Conservation (phyloP, 163 green algal genomes). For the Scenedesmus sp. region DNA sequence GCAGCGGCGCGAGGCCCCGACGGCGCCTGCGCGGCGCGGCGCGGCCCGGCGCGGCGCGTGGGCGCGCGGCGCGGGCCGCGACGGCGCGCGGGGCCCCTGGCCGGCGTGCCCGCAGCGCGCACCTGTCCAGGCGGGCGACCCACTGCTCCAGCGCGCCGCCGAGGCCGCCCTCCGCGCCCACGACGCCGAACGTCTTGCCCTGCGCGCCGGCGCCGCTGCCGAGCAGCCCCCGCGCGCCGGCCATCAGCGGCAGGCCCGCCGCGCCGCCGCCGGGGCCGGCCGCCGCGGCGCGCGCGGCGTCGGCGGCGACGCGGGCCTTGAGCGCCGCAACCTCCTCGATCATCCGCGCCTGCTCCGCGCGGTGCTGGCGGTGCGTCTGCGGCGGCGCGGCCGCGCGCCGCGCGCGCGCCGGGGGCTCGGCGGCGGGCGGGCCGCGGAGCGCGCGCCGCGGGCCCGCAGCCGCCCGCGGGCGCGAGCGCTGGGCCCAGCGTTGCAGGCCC, state of each 20-base stretch:
- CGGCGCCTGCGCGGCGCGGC: constrained; percentile 39
- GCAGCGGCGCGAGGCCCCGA: constrained; percentile 44
- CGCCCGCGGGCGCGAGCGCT: no score
- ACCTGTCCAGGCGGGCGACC: not conserved
- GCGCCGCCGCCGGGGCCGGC: not conserved
- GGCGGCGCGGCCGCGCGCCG: no score
- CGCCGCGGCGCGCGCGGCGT: constrained; percentile 34
- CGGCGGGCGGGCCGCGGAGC: no score
- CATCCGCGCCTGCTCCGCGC: constrained; percentile 51
- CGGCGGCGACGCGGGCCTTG: constrained; percentile 48
- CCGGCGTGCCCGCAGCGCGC: no score
- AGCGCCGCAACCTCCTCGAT: constrained; percentile 60
- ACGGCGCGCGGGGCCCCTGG: no score
- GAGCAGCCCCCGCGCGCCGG: not conserved
- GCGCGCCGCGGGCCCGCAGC: no score
- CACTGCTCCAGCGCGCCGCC: not conserved
- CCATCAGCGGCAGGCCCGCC: not conserved
- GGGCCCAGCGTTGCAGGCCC: no score
- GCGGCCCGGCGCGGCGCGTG: no score
- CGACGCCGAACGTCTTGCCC: constrained; percentile 7
- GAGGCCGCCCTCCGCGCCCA: not conserved
- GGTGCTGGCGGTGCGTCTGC: constrained; percentile 35
- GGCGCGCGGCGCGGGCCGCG: no score
- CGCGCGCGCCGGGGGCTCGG: no score
- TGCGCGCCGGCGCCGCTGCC: not conserved